These are phyloP conservation scores for Trametes sp. DNA, from an alignment of 1,284 basidiomycete species.

Conservation along the genomic window DNA sequence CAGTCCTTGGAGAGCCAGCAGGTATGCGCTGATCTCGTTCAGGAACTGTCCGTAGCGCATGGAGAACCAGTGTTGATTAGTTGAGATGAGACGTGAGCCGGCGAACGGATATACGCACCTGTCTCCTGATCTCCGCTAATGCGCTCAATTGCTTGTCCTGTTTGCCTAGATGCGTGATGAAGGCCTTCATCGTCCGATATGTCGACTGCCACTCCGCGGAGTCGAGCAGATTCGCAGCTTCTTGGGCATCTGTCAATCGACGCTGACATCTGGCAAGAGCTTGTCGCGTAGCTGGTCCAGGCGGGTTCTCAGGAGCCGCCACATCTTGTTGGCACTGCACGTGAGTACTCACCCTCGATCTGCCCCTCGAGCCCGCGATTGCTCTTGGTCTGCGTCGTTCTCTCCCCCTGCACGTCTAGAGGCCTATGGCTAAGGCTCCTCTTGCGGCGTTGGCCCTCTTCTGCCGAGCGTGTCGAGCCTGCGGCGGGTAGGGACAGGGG, in stretches of 20 bases:
- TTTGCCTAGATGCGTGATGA: not conserved
- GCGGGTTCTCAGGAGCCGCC: no score
- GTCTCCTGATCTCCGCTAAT: not conserved
- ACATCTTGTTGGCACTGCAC: no score
- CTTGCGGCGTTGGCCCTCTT: not conserved
- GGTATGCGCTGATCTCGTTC: not conserved
- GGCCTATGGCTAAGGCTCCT: not conserved
- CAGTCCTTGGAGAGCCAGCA: not conserved
- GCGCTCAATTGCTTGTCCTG: not conserved
- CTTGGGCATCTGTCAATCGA: not conserved
- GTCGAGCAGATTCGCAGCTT: not conserved
- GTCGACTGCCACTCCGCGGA: not conserved
- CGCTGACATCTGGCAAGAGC: not conserved
- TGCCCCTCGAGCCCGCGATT: not conserved
- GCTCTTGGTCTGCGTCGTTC: not conserved
- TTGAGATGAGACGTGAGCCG: not conserved
- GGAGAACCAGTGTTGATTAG: not conserved
- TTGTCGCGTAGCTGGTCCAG: not conserved
- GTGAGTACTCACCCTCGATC: not conserved
- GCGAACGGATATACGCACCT: not conserved
- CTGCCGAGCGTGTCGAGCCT: not conserved
- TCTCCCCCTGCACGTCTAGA: not conserved
- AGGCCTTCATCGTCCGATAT: not conserved
- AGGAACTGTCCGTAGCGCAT: not conserved
- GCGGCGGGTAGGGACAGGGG: not conserved